Evolutionary conservation across 306 rosid species (phyloP).

Genomic region (Cucumis melo): DNA sequence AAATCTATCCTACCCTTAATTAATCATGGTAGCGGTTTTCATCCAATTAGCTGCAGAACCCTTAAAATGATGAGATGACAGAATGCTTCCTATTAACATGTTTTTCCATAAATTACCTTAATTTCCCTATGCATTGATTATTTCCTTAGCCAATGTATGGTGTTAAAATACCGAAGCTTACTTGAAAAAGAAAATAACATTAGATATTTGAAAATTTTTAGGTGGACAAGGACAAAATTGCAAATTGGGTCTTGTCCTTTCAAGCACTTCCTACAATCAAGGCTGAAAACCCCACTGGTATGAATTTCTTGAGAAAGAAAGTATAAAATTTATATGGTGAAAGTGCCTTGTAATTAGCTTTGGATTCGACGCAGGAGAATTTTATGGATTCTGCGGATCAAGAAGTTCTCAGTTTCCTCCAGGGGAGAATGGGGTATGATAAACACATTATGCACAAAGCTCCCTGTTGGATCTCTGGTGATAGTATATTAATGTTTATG

Average conservation of each 20-base stretch:
- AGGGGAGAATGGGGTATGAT: conserved; percentile 47
- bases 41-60: neutral
- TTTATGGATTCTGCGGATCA: conserved; percentile 81
- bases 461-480: neutral
- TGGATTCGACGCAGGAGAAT: conserved; percentile 46
- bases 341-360: neutral
- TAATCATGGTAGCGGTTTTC: neutral
- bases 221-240: conserved; percentile 54
- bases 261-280: conserved; percentile 39
- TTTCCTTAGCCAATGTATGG: neutral
- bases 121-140: neutral
- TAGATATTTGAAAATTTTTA: conserved; percentile 6
- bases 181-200: neutral
- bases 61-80: neutral
- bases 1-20: neutral
- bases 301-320: neutral
- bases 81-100: neutral
- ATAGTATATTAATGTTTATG: neutral
- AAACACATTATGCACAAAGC: conserved; percentile 6
- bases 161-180: neutral
- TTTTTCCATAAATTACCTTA: neutral
- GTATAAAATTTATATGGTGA: neutral
- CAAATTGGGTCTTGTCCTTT: conserved; percentile 74
- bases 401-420: conserved; percentile 56
- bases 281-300: conserved; percentile 36